Evolutionary conservation across 805 yeast species (phyloP).

Genomic region (Monosporozyma siamensis): DNA sequence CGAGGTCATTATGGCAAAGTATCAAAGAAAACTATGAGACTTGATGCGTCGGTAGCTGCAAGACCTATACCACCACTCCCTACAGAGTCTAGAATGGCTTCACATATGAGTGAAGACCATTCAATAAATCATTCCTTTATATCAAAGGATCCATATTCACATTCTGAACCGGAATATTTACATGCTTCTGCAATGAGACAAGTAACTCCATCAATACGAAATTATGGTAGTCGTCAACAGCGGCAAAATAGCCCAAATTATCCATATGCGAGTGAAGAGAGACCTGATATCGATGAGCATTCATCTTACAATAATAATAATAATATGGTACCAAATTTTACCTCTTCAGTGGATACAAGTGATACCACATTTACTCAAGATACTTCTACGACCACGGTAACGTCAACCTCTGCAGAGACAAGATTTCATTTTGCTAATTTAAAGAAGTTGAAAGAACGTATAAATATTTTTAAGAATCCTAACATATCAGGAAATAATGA

Average conservation of each 20-base stretch:
- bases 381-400: constrained; percentile 14
- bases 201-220: constrained; percentile 14
- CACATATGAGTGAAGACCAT: neutral
- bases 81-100: constrained; percentile 8
- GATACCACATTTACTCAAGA: constrained; percentile 16
- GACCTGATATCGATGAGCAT: neutral
- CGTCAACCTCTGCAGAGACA: constrained; percentile 26
- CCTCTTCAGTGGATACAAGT: constrained; percentile 21
- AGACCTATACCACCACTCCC: constrained; percentile 30
- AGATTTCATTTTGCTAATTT: constrained; percentile 30
- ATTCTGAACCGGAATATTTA: constrained; percentile 10
- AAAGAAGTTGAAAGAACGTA: constrained; percentile 27
- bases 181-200: constrained; percentile 25
- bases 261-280: neutral
- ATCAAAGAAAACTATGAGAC: constrained; percentile 10
- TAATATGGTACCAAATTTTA: constrained; percentile 9
- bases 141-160: no score
- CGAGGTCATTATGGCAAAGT: constrained; percentile 1
- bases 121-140: no score
- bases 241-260: neutral
- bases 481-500: constrained; percentile 9
- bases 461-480: constrained; percentile 29
- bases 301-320: neutral
- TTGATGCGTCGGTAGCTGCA: constrained; percentile 23
- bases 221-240: neutral